Evolutionary conservation across 2,329 filamentous ascomycete genomes (phyloP), one percentile per base, ranked within the genome.

Genomic region (Paramyrothecium sp.): DNA sequence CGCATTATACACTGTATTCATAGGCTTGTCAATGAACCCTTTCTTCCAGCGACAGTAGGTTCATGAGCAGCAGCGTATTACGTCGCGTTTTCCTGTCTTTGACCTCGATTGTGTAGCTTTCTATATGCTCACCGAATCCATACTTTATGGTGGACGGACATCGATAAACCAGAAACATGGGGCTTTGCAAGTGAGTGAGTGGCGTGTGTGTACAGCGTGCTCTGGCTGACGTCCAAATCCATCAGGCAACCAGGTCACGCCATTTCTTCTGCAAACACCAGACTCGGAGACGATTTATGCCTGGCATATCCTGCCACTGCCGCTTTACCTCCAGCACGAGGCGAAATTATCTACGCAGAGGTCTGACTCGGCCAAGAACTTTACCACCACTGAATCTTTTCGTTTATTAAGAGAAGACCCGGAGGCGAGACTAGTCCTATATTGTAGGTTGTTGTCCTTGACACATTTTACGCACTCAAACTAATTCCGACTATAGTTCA

Each of bases 261-360:
- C 94, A 0, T 97, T 98, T 71, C 86, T 84, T 51, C 75, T 98
- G 41, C 76, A 75, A 3, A 95, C 92, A 0, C 78, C 85, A 1
- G 93, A 97, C 70, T 85, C 87, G 44, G 88, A 93, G 71, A 85
- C 79, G 2, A 76, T 98, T 19, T 96, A 95, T 69, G 90, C 90
- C 23, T 98, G 94, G 94, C 94, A 97, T 68, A 82, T 98, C 55
- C 77, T 97, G 52, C 94, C 94, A 0, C 74, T 96, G 7, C 86
- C 89, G 54, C 77, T 91, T 0, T 96, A 96, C 70, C 78, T 86
- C 7, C 80, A 89, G 62, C 83, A 96, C 65, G 89, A 96, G 66
- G 74, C 80, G 21, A 75, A 77, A 16, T 76, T 96, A 13, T 75
- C 83, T 44, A 71, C 74, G 5, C 81, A 86, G 62, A 71, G 75